Evolutionary conservation across 129 eudicot genomes (phyloP).

Genomic region (Cynara cardunculus): DNA sequence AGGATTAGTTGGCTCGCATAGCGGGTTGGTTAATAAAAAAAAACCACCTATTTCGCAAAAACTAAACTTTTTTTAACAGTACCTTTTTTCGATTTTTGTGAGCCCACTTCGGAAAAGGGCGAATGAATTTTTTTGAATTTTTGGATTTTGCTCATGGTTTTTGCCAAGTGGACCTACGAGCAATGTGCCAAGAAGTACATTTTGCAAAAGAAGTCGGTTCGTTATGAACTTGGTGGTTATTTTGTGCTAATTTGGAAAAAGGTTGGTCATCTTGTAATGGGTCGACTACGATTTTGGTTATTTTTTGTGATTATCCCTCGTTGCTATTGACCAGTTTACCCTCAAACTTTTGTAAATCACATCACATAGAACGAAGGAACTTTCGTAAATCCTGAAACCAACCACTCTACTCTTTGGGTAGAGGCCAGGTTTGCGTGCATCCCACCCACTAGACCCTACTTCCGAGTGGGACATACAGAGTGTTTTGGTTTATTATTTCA

Average conservation of each 20-base stretch:
- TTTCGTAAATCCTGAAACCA: not conserved
- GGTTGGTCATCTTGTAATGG: not conserved
- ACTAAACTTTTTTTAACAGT: too few species aligned
- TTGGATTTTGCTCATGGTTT: not conserved
- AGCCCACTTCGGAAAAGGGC: too few species aligned
- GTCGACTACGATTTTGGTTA: not conserved
- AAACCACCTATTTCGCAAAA: not conserved
- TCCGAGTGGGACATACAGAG: not conserved
- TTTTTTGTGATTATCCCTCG: not conserved
- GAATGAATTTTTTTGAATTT: too few species aligned
- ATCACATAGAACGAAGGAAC: not conserved
- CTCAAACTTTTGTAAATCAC: not conserved
- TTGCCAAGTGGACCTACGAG: not conserved
- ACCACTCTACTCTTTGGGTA: not conserved
- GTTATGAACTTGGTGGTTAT: not conserved
- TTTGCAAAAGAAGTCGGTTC: not conserved
- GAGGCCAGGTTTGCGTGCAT: not conserved
- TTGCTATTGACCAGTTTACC: not conserved
- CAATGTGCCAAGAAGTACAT: not conserved
- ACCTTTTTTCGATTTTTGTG: too few species aligned
- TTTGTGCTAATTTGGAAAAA: not conserved
- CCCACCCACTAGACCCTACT: not conserved
- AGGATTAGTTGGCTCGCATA: too few species aligned
- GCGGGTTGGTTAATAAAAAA: too few species aligned
- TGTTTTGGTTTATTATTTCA: not conserved